These are phyloP conservation scores for Lactarius evosmus DNA, from an alignment of 768 basidiomycete genomes.

Conservation along the genomic window DNA sequence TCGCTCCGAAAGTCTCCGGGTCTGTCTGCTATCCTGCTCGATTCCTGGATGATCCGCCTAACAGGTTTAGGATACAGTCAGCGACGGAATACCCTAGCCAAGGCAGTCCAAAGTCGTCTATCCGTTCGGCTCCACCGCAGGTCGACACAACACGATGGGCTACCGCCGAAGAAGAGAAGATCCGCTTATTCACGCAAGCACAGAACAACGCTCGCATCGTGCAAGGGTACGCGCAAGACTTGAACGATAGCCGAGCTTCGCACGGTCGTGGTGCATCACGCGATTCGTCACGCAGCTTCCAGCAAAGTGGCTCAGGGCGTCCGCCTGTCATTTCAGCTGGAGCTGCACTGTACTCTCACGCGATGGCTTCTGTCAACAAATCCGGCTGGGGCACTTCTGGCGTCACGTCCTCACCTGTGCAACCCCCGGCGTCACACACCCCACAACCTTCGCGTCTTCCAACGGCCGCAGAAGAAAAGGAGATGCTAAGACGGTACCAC, in stretches of 20 bases:
- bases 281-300: conserved; percentile 21
- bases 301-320: conserved; percentile 25
- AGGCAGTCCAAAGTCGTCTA: conserved; percentile 29
- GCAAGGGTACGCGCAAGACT: conserved; percentile 42
- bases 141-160: conserved; percentile 43
- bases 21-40: conserved; percentile 13
- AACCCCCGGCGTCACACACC: conserved; percentile 25
- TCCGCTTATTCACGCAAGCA: conserved; percentile 63
- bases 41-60: not conserved
- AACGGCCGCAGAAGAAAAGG: conserved; percentile 31
- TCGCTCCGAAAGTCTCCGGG: conserved; percentile 33
- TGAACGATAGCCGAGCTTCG: conserved; percentile 30
- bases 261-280: conserved; percentile 20
- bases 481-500: conserved; percentile 35
- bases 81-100: conserved; percentile 16
- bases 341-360: conserved; percentile 44
- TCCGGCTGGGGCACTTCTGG: conserved; percentile 12
- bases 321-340: conserved; percentile 39
- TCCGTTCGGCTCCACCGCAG: conserved; percentile 20
- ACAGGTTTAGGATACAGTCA: not conserved
- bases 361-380: conserved; percentile 41
- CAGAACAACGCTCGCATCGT: conserved; percentile 60
- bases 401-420: conserved; percentile 24
- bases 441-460: conserved; percentile 13
- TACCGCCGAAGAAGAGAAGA: conserved; percentile 75